A percentile compares a stretch with the other conserved stretches of the same genome.
Evolutionary conservation across 2,329 filamentous ascomycete genomes (phyloP).

Genomic region (Hypoxylon sp.): DNA sequence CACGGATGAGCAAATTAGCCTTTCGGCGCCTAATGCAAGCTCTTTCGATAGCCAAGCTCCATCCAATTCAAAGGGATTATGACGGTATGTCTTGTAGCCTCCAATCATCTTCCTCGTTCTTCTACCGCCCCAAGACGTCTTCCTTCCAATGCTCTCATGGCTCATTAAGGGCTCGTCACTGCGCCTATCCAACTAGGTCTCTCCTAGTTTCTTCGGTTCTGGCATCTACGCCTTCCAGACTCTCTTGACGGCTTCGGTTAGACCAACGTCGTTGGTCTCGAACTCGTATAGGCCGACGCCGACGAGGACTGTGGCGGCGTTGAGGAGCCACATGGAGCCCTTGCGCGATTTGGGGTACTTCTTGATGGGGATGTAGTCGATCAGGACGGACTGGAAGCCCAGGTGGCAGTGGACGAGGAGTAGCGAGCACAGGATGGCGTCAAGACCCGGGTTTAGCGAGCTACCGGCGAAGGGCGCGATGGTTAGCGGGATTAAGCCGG

Average conservation of each 20-base stretch:
- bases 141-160: constrained; percentile 2
- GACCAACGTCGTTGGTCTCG: constrained; percentile 96
- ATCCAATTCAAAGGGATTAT: constrained; percentile 36
- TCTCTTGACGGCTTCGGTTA: constrained; percentile 90
- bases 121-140: constrained; percentile 1
- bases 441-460: constrained; percentile 88
- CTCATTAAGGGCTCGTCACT: constrained; percentile 2
- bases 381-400: constrained; percentile 90
- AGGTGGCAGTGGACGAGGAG: constrained; percentile 95
- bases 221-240: constrained; percentile 83
- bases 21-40: constrained; percentile 30
- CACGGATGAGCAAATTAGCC: constrained; percentile 35
- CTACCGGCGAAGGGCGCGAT: constrained; percentile 93
- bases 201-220: background rate
- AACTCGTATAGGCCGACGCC: constrained; percentile 96
- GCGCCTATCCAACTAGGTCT: background rate
- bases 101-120: background rate
- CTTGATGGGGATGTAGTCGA: constrained; percentile 88
- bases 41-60: constrained; percentile 21
- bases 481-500: constrained; percentile 86
- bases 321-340: constrained; percentile 82
- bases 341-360: constrained; percentile 78
- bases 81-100: constrained; percentile 16
- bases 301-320: constrained; percentile 82
- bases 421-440: constrained; percentile 86